Evolutionary conservation across 2,329 filamentous ascomycete genomes (phyloP), one percentile per base, ranked within the genome.

Genomic region (Capronia coronata): DNA sequence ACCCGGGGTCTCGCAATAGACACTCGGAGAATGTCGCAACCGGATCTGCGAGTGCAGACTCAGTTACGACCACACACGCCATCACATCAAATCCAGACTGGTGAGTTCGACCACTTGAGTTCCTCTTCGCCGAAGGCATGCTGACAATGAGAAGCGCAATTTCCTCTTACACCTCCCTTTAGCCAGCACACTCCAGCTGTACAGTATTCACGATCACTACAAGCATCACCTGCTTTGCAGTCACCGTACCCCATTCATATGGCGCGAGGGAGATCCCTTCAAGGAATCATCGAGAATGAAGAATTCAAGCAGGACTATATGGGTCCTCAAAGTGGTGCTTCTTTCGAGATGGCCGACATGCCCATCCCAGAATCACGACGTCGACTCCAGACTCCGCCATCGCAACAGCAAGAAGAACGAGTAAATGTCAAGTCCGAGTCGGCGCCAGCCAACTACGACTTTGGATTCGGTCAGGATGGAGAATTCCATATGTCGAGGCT

Each of bases 121-220:
- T n/a, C 44, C 23, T 13, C 3, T 1, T 40, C 32, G 22, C 35
- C 25, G 11, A 6, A 21, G 25, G 10, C n/a, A 9, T 30, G 29
- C 61, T 65, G 44, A 70, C 57, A 16, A 11, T 19, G 25, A 45
- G 35, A 51, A 82, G 82, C 71, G 57, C 83, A 80, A 60, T 78
- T 79, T 57, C 83, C 83, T 49, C 77, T 82, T 39, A 87, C 84
- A 22, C 83, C 84, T 46, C 82, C 83, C 11, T 66, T 70, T 60
- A 69, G 67, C 59, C 63, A 64, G 58, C 64, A 66, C 45, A 63
- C 64, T 53, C 65, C 67, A 51, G 59, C 65, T 52, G 60, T 63
- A 49, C 65, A 65, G 38, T 67, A 69, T 46, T 64, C 64, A 54
- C 64, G 64, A 55, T 69, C 68, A 49, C 56, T 64, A 29, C 65